Conservation (phyloP, 2,329 filamentous ascomycete species). For the Leptodontidium sp. region DNA sequence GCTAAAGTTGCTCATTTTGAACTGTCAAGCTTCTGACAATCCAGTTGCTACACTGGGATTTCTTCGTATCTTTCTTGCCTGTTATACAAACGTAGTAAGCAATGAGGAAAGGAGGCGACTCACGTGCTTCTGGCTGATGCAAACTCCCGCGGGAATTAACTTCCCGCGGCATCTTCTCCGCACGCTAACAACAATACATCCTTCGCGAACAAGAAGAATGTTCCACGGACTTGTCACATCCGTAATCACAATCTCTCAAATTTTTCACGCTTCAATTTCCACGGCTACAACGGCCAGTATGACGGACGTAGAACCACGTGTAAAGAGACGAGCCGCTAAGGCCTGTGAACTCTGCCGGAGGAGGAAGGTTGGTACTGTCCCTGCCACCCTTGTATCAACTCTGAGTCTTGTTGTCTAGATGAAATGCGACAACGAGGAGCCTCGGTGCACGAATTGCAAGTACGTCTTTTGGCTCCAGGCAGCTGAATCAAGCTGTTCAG, state of each 20-base stretch:
- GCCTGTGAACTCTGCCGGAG: not conserved
- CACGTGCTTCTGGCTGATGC: too few species aligned
- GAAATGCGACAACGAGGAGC: constrained; percentile 3
- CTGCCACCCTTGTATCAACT: not conserved
- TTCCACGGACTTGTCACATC: not conserved
- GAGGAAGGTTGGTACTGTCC: not conserved
- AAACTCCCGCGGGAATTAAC: not conserved
- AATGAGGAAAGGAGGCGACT: too few species aligned
- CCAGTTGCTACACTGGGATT: too few species aligned
- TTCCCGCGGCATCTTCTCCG: not conserved
- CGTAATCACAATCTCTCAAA: not conserved
- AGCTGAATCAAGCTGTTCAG: not conserved
- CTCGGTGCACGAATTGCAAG: constrained; percentile 1
- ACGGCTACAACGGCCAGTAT: not conserved
- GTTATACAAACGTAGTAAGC: too few species aligned
- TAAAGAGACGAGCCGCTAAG: not conserved
- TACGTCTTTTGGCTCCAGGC: not conserved
- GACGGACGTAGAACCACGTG: not conserved
- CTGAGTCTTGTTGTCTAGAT: not conserved
- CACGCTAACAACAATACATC: not conserved
- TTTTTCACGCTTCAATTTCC: not conserved
- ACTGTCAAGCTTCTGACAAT: too few species aligned
- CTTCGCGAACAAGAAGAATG: not conserved
- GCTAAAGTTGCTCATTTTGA: too few species aligned
- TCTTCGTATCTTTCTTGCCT: too few species aligned